Percentiles rank a stretch among this genome's conserved stretches.
Conservation (phyloP, 306 rosid genomes). For the Vigna reflexopilosa region DNA sequence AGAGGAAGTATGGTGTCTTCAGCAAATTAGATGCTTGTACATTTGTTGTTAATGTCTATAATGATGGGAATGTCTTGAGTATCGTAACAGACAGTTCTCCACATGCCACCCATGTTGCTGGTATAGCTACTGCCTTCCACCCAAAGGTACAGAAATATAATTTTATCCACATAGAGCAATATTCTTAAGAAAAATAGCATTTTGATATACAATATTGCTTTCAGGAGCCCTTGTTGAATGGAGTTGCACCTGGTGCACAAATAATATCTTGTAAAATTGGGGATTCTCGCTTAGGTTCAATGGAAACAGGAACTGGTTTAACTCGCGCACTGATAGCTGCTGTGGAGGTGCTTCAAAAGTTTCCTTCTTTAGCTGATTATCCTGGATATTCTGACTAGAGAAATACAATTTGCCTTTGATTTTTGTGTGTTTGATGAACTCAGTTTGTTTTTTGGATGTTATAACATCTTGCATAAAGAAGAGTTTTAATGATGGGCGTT, state of each 20-base stretch:
- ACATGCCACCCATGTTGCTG: constrained; percentile 98
- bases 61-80: constrained; percentile 86
- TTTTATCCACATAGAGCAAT: constrained; percentile 29
- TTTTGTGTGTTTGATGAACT: constrained; percentile 6
- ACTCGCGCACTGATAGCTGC: constrained; percentile 95
- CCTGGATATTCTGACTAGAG: constrained; percentile 29
- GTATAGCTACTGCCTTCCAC: constrained; percentile 93
- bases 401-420: constrained; percentile 34
- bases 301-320: constrained; percentile 98
- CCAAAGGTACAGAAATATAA: constrained; percentile 70
- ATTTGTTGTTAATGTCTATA: constrained; percentile 81
- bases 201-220: constrained; percentile 46
- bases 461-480: constrained; percentile 28
- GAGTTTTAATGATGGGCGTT: constrained; percentile 35
- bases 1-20: constrained; percentile 79
- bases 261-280: constrained; percentile 98
- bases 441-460: constrained; percentile 19
- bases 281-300: constrained; percentile 91
- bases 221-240: constrained; percentile 95
- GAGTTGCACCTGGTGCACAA: constrained; percentile 99
- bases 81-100: constrained; percentile 92
- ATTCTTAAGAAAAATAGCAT: constrained; percentile 20
- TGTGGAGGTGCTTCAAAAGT: constrained; percentile 73
- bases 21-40: constrained; percentile 97
- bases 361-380: constrained; percentile 27